These are phyloP conservation scores for Bipolaris oryzae DNA, from an alignment of 2,329 filamentous ascomycete genomes.

Conservation along the genomic window DNA sequence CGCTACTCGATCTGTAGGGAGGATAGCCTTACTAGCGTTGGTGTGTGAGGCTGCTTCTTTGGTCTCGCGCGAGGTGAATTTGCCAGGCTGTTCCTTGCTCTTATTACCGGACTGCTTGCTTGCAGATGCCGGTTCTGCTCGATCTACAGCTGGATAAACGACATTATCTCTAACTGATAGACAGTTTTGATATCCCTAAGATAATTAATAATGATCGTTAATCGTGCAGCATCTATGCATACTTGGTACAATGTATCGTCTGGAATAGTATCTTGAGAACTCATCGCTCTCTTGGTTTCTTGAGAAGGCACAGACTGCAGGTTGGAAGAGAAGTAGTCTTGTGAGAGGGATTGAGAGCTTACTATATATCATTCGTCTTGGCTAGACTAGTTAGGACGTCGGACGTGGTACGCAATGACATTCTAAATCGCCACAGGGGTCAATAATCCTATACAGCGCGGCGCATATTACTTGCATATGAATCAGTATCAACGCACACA, in stretches of 20 bases:
- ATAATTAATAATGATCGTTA: background rate
- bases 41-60: background rate
- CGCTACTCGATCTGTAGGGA: background rate
- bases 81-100: background rate
- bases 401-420: background rate
- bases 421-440: background rate
- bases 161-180: slow-evolving; percentile 1
- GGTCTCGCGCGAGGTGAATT: background rate
- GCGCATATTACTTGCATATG: background rate
- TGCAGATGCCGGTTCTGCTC: background rate
- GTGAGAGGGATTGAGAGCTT: background rate
- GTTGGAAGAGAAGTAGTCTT: background rate
- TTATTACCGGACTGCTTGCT: background rate
- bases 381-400: background rate
- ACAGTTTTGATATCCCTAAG: background rate
- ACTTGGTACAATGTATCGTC: slow-evolving; percentile 2
- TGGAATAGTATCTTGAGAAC: slow-evolving; percentile 3
- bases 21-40: background rate
- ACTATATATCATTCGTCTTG: slow-evolving; percentile 8
- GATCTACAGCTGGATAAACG: background rate
- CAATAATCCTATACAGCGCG: background rate
- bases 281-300: background rate
- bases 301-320: background rate
- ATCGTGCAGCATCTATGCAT: background rate
- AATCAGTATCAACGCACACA: background rate